Base-by-base conservation (phyloP, 805 yeast genomes). In the Candida jianshihensis region DNA sequence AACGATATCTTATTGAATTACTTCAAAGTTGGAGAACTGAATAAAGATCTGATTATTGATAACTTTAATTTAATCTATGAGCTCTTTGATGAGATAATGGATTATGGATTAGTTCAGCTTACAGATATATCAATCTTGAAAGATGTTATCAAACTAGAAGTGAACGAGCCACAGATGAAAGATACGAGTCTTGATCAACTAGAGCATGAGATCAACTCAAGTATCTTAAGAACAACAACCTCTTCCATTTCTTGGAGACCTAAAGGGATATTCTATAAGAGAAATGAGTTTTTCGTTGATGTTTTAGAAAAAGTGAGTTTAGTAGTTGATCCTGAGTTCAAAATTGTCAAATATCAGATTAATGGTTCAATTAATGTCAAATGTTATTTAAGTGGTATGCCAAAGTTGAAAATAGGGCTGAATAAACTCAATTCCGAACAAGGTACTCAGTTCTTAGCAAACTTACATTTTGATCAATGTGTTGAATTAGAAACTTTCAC, bases 331-430 rank as follows among this genome's bases (percentile, higher is more conserved):
- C 64, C 66, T 48, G 33, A 42, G n/a, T 15, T 31, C 7, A 75
- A 70, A 44, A 76, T 85, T 1, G 68, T 81, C 39, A 70, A 74
- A 47, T 77, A 82, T 46, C 75, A 77, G 46, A 79, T 89, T 14
- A 62, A 68, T 35, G 97, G 97, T 1, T 76, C 75, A 39, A 68
- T 89, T 34, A 68, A 73, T 38, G 75, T 89, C 55, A 81, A 78
- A 52, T 76, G 86, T 37, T 88, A 77, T 54, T 65, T 89, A 34
- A 78, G 89, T 26, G 97, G 97, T 4, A 89, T 89, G 96, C 97
- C 97, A 0, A 68, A 66, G 33, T 68, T 88, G 37, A 74, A 78
- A 40, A 61, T 89, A 37, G 94, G 95, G 0, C 60, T 89, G 33
- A 89, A 88, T 56, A 85, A 82, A 53, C 60, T 73, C 31, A 43